phyloP scores from a whole-genome alignment of 108 stramenopile genomes.

The Pseudonitzschia pungens region DNA sequence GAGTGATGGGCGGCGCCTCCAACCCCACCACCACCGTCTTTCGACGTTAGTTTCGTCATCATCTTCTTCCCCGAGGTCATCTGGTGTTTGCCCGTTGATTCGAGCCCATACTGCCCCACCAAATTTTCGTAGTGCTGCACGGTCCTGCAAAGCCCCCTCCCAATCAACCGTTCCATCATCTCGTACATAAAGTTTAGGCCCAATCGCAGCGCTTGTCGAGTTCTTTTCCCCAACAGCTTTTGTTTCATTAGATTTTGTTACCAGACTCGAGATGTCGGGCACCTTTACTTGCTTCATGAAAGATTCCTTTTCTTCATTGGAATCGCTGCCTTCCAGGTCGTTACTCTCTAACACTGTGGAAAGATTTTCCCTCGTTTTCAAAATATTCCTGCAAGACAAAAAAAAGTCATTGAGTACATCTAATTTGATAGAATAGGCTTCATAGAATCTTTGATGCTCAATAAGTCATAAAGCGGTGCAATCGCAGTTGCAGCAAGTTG shows the following conservation, averaged over 20 bases:
- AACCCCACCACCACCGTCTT: background rate
- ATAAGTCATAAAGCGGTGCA: background rate
- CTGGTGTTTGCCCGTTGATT: conserved; percentile 92
- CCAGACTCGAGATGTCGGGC: conserved; percentile 33
- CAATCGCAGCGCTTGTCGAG: conserved; percentile 24
- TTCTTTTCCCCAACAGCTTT: conserved; percentile 6
- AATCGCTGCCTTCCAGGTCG: conserved; percentile 3
- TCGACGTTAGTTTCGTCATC: conserved; percentile 29
- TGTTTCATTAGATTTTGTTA: conserved; percentile 31
- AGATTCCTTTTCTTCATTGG: conserved; percentile 10
- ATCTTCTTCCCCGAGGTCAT: conserved; percentile 36
- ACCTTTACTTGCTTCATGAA: conserved; percentile 16
- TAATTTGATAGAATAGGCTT: background rate
- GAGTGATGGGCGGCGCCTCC: conserved; percentile 21
- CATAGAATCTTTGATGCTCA: background rate
- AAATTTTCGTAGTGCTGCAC: conserved; percentile 88
- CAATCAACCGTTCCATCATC: conserved; percentile 98
- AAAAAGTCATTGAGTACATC: background rate
- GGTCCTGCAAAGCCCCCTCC: conserved; percentile 95
- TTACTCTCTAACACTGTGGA: conserved; percentile 28
- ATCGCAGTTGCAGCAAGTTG: background rate
- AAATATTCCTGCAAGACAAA: conserved; percentile 20
- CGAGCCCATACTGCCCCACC: conserved; percentile 91
- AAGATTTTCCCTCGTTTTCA: conserved; percentile 31
- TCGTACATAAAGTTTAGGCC: conserved; percentile 88